A percentile compares a stretch with the other conserved stretches of the same genome.
These are phyloP conservation scores for Aspergillus aculeatinus DNA, from an alignment of 2,329 filamentous ascomycete species.

Conservation along the genomic window DNA sequence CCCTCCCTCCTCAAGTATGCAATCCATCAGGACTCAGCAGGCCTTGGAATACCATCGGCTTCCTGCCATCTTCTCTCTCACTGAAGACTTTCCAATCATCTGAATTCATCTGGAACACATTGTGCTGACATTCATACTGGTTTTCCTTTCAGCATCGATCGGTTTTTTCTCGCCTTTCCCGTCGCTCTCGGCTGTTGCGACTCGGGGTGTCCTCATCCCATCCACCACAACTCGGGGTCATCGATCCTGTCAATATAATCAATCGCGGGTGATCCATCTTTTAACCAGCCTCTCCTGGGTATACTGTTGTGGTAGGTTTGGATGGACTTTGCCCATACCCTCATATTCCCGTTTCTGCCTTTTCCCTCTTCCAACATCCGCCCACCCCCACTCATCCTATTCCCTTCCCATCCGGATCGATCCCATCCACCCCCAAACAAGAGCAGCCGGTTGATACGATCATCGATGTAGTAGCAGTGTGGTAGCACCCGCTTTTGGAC, in stretches of 20 bases:
- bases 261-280: constrained; percentile 36
- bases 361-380: constrained; percentile 22
- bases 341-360: constrained; percentile 25
- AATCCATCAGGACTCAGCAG: constrained; percentile 32
- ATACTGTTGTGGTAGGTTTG: constrained; percentile 39
- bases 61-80: constrained; percentile 16
- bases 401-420: constrained; percentile 16
- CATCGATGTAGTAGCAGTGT: constrained; percentile 33
- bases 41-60: constrained; percentile 18
- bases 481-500: constrained; percentile 24
- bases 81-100: constrained; percentile 19
- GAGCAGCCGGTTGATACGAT: constrained; percentile 36
- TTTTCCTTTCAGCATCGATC: constrained; percentile 27
- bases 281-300: constrained; percentile 25
- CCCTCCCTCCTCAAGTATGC: constrained; percentile 22
- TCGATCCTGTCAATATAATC: constrained; percentile 31
- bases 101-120: constrained; percentile 17
- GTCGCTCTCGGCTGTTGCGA: constrained; percentile 39
- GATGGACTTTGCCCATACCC: constrained; percentile 34
- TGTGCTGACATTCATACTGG: constrained; percentile 27
- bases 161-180: constrained; percentile 29
- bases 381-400: constrained; percentile 20
- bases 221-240: constrained; percentile 27
- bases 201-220: constrained; percentile 31
- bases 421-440: constrained; percentile 22